These are phyloP conservation scores for Diplotaxis tenuifolia DNA, from an alignment of 345 rosid genomes.

Conservation along the genomic window DNA sequence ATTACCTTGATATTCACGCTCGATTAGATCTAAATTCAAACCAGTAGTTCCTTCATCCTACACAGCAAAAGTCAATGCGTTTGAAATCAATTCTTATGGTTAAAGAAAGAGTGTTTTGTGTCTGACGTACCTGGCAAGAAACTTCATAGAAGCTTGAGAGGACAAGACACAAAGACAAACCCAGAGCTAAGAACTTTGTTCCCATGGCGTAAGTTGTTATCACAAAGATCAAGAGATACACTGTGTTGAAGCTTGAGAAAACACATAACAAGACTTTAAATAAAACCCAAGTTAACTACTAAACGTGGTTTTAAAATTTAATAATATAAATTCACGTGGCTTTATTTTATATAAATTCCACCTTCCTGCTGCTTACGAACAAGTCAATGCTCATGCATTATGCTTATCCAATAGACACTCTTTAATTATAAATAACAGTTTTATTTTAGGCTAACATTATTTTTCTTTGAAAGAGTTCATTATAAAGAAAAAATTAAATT, in stretches of 20 bases:
- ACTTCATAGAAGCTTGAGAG: constrained; percentile 26
- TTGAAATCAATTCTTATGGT: not conserved
- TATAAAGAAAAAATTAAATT: no score
- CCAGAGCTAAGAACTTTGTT: constrained; percentile 32
- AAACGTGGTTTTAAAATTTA: constrained; percentile 26
- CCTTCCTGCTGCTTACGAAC: constrained; percentile 4
- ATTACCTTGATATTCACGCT: constrained; percentile 24
- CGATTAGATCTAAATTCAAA: constrained; percentile 24
- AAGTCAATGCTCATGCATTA: not conserved
- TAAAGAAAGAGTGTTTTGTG: not conserved
- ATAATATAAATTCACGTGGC: constrained; percentile 33
- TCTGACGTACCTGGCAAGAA: constrained; percentile 34
- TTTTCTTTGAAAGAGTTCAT: no score
- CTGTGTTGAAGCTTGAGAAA: constrained; percentile 6
- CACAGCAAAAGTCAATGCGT: constrained; percentile 6
- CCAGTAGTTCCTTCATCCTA: constrained; percentile 35
- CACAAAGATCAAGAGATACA: constrained; percentile 13
- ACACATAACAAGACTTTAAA: constrained; percentile 7
- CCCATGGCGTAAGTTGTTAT: constrained; percentile 22
- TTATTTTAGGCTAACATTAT: not conserved
- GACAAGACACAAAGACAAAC: constrained; percentile 29
- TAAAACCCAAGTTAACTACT: not conserved
- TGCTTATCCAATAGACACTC: not conserved
- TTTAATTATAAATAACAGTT: not conserved
- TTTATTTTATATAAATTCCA: not conserved